Evolutionary conservation across 306 rosid genomes (phyloP).

Genomic region (Castanea mollissima): DNA sequence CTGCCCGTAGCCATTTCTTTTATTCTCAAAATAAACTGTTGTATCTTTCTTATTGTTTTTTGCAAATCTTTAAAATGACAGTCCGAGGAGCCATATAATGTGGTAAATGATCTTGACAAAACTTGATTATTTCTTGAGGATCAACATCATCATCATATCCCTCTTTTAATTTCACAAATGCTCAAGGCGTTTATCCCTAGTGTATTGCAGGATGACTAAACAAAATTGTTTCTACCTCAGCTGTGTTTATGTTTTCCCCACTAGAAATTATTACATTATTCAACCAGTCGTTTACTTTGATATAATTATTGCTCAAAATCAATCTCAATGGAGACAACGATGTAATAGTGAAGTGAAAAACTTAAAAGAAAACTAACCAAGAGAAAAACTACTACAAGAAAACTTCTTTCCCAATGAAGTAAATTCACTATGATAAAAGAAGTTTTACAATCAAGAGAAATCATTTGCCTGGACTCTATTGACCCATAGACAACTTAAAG

Average conservation of each 20-base stretch:
- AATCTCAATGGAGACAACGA: too few species aligned
- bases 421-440: too few species aligned
- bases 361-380: too few species aligned
- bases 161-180: slow-evolving; percentile 61
- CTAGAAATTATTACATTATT: slow-evolving; percentile 80
- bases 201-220: slow-evolving; percentile 65
- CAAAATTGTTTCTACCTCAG: slow-evolving; percentile 72
- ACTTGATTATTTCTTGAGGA: slow-evolving; percentile 50
- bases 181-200: slow-evolving; percentile 88
- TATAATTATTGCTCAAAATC: slow-evolving; percentile 52
- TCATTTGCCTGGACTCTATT: too few species aligned
- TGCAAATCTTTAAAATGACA: slow-evolving; percentile 54
- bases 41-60: slow-evolving; percentile 71
- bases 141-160: slow-evolving; percentile 30
- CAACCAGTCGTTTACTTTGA: slow-evolving; percentile 64
- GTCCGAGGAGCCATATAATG: slow-evolving; percentile 76
- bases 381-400: too few species aligned
- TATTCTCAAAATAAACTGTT: slow-evolving; percentile 59
- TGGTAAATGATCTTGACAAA: slow-evolving; percentile 55
- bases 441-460: too few species aligned
- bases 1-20: slow-evolving; percentile 60
- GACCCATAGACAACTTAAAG: too few species aligned
- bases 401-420: too few species aligned
- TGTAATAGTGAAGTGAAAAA: too few species aligned
- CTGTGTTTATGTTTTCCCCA: slow-evolving; percentile 75